phyloP scores from a whole-genome alignment of 441 rosid species.

The Adansonia madagascariensis region DNA sequence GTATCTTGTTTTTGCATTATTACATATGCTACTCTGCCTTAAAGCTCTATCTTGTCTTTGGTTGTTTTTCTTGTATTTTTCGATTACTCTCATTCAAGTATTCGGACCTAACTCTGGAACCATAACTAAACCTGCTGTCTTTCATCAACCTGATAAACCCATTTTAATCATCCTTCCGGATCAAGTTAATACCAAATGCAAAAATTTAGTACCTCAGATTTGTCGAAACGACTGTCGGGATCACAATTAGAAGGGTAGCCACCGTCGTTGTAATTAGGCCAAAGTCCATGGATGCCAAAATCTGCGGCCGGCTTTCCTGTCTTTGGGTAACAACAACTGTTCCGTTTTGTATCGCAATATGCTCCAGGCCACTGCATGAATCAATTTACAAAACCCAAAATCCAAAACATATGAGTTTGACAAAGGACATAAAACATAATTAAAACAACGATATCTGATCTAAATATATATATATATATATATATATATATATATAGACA shows the following conservation, averaged over 20 bases:
- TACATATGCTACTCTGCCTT: no score
- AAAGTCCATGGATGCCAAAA: conserved; percentile 91
- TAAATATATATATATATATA: no score
- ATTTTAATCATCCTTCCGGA: no score
- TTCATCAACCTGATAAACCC: no score
- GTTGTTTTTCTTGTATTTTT: no score
- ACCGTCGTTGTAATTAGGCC: conserved; percentile 86
- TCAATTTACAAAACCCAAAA: neutral
- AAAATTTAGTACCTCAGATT: conserved; percentile 48
- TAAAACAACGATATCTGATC: neutral
- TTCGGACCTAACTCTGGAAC: no score
- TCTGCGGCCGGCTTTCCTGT: conserved; percentile 86
- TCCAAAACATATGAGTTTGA: neutral
- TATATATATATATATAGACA: neutral
- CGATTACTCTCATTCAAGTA: no score
- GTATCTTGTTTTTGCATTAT: no score
- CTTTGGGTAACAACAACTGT: conserved; percentile 76
- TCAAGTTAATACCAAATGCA: no score
- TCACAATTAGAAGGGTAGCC: conserved; percentile 83
- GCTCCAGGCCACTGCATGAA: conserved; percentile 85
- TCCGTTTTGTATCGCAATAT: conserved; percentile 60
- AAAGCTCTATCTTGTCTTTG: no score
- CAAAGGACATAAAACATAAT: neutral
- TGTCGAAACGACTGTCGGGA: conserved; percentile 48
- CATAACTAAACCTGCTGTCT: no score